Evolutionary conservation across 768 basidiomycete genomes (phyloP).

Genomic region (Mycena olivaceomarginata): DNA sequence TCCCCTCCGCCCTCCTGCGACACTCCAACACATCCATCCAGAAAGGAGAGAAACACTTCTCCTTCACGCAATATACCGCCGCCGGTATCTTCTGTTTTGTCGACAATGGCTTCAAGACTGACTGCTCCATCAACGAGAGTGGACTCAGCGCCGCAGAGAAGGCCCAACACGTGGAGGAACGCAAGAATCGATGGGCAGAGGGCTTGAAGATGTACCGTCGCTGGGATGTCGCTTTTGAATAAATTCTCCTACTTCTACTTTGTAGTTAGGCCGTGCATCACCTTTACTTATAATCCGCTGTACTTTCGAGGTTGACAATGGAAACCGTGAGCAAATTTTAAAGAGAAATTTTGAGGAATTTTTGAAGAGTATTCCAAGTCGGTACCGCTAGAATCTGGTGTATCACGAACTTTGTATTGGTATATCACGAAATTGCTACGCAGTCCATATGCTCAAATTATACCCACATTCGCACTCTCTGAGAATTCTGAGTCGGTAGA

Average conservation of each 20-base stretch:
- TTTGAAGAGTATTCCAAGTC: too few species aligned
- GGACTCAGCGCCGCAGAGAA: not conserved
- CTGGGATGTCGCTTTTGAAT: not conserved
- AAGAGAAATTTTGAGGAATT: too few species aligned
- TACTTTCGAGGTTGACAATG: too few species aligned
- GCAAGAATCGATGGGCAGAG: not conserved
- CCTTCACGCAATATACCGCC: slow-evolving; percentile 38
- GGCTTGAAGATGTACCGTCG: not conserved
- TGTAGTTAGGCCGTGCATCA: too few species aligned
- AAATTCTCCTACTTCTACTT: not conserved
- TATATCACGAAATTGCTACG: slow-evolving; percentile 11
- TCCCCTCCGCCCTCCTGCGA: slow-evolving; percentile 49
- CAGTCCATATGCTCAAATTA: too few species aligned
- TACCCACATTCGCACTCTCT: not conserved
- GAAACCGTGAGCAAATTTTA: too few species aligned
- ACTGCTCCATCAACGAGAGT: not conserved
- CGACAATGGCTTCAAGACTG: not conserved
- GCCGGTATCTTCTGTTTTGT: not conserved
- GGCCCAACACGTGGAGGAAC: not conserved
- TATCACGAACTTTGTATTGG: slow-evolving; percentile 8
- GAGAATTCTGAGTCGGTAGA: not conserved
- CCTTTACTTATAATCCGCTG: too few species aligned
- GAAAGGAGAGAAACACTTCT: slow-evolving; percentile 30
- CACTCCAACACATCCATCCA: slow-evolving; percentile 24
- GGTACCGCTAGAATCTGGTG: not conserved